Evolutionary conservation across 768 basidiomycete genomes (phyloP).

Genomic region (Hericium erinaceus): DNA sequence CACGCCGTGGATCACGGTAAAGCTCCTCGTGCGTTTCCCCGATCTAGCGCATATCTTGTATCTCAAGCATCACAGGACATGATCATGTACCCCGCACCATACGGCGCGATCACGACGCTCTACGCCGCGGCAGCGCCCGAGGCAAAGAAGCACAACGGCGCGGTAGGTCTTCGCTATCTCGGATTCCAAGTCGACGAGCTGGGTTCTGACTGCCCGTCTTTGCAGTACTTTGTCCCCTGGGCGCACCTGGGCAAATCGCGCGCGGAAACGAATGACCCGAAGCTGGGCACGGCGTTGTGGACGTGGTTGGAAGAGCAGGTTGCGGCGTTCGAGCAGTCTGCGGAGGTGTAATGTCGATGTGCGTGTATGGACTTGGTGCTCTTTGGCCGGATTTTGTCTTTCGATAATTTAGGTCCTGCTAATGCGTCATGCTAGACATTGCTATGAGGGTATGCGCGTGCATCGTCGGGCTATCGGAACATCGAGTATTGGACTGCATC

Average conservation of each 20-base stretch:
- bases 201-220: too few species aligned
- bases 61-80: neutral
- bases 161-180: constrained; percentile 20
- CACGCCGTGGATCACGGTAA: neutral
- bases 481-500: too few species aligned
- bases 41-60: neutral
- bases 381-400: too few species aligned
- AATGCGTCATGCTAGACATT: too few species aligned
- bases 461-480: too few species aligned
- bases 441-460: too few species aligned
- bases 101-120: neutral
- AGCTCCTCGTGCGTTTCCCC: neutral
- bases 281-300: constrained; percentile 21
- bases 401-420: too few species aligned
- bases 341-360: too few species aligned
- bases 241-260: constrained; percentile 15
- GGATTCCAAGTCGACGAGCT: neutral
- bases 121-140: constrained; percentile 13
- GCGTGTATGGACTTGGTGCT: too few species aligned
- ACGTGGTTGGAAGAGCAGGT: constrained; percentile 21
- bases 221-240: constrained; percentile 22
- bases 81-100: neutral
- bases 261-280: constrained; percentile 14
- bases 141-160: constrained; percentile 28
- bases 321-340: neutral